phyloP scores from a whole-genome alignment of 2,329 filamentous ascomycete species.

The Colletotrichum abscissum region DNA sequence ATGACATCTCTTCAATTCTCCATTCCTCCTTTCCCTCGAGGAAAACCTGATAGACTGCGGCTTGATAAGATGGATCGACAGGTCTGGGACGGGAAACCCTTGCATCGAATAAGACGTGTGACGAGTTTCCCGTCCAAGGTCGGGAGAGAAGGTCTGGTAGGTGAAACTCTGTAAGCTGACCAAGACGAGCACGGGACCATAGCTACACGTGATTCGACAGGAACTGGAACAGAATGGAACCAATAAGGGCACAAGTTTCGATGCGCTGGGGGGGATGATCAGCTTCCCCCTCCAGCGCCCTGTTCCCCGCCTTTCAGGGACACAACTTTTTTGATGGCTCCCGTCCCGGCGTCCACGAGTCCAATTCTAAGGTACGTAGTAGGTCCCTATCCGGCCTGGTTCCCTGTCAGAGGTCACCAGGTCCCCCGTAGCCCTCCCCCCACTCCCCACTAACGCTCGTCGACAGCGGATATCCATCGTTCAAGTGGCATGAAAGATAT shows the following conservation, averaged over 20 bases:
- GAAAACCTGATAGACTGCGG: background rate
- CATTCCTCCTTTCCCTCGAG: background rate
- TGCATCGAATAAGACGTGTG: constrained; percentile 5
- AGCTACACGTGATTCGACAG: background rate
- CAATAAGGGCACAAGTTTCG: constrained; percentile 2
- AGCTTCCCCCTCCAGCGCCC: constrained; percentile 20
- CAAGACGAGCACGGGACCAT: background rate
- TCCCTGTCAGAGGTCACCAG: background rate
- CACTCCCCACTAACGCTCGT: background rate
- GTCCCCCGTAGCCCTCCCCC: constrained; percentile 11
- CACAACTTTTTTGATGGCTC: background rate
- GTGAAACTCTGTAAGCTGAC: background rate
- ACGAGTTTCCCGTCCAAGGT: background rate
- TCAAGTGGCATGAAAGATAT: too few species aligned
- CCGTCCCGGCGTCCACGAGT: background rate
- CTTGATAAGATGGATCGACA: constrained; percentile 19
- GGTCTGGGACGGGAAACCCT: background rate
- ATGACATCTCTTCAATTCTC: too few species aligned
- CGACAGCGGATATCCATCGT: background rate
- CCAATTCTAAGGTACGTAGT: background rate
- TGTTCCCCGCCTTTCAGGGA: constrained; percentile 22
- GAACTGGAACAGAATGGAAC: background rate
- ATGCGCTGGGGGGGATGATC: background rate
- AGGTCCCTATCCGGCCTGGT: background rate
- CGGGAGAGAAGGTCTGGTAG: background rate